phyloP scores from a whole-genome alignment of 306 rosid species.

The Vigna radiata region DNA sequence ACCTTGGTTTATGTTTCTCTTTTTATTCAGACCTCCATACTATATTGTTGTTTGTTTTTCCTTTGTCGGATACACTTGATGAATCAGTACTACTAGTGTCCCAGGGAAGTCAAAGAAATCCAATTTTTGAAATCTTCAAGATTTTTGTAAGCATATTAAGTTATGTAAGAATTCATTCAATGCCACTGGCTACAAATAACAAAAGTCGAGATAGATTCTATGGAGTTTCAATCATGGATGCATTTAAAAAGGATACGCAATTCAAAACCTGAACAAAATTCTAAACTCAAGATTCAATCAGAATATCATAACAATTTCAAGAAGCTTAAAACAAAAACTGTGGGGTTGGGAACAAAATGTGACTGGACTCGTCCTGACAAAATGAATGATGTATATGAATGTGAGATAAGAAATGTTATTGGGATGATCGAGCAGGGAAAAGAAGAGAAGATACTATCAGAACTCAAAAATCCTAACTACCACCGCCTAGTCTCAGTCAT shows the following conservation, averaged over 20 bases:
- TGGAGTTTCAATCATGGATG: not conserved
- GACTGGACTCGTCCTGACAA: too few species aligned
- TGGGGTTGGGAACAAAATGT: too few species aligned
- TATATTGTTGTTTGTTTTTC: slow-evolving; percentile 11
- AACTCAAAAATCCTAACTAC: too few species aligned
- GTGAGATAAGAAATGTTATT: too few species aligned
- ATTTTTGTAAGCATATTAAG: slow-evolving; percentile 20
- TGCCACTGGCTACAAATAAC: not conserved
- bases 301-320: not conserved
- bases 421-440: too few species aligned
- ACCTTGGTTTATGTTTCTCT: slow-evolving; percentile 20
- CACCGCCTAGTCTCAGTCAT: too few species aligned
- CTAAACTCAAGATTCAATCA: not conserved
- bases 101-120: not conserved
- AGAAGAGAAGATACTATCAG: not conserved
- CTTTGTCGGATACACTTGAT: slow-evolving; percentile 13
- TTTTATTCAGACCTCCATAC: slow-evolving; percentile 17
- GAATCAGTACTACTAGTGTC: not conserved
- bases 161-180: not conserved
- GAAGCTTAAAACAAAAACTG: too few species aligned
- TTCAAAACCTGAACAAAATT: not conserved
- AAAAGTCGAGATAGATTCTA: not conserved
- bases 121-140: slow-evolving; percentile 16
- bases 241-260: not conserved
- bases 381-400: too few species aligned